Conservation (phyloP, 2,329 filamentous ascomycete species). For the Aspergillus uvarum region DNA sequence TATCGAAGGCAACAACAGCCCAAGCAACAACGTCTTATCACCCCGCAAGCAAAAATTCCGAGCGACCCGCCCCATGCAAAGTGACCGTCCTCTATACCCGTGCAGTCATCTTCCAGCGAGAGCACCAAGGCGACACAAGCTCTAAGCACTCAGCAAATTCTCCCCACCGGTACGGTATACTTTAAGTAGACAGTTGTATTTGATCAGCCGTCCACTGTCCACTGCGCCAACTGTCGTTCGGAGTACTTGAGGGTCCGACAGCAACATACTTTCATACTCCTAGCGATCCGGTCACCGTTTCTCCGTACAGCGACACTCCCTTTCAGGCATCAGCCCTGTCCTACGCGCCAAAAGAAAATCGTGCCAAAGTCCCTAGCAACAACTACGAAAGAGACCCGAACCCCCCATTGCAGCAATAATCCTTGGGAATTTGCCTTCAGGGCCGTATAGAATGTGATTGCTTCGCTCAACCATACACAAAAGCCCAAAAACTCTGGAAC, state of each 20-base stretch:
- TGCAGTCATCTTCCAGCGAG: too few species aligned
- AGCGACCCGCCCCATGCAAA: constrained; percentile 12
- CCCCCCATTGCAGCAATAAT: not conserved
- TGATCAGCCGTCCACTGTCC: constrained; percentile 3
- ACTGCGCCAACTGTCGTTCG: not conserved
- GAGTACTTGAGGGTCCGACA: too few species aligned
- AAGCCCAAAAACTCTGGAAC: constrained; percentile 6
- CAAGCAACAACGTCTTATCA: constrained; percentile 19
- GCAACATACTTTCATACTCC: too few species aligned
- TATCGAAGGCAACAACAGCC: not conserved
- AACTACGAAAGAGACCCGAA: not conserved
- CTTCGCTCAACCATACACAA: not conserved
- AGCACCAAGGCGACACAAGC: too few species aligned
- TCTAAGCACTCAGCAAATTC: too few species aligned
- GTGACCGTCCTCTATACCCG: constrained; percentile 10
- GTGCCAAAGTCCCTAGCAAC: not conserved
- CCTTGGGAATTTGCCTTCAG: not conserved
- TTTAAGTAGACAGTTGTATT: constrained; percentile 6
- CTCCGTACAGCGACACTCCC: not conserved
- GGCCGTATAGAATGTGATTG: constrained; percentile 16
- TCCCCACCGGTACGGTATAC: not conserved
- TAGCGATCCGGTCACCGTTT: not conserved
- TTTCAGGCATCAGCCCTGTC: not conserved
- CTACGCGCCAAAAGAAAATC: not conserved
- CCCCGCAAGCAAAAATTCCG: constrained; percentile 19